Conservation (phyloP, 2,329 filamentous ascomycete genomes). For the Pseudogymnoascus sp. region DNA sequence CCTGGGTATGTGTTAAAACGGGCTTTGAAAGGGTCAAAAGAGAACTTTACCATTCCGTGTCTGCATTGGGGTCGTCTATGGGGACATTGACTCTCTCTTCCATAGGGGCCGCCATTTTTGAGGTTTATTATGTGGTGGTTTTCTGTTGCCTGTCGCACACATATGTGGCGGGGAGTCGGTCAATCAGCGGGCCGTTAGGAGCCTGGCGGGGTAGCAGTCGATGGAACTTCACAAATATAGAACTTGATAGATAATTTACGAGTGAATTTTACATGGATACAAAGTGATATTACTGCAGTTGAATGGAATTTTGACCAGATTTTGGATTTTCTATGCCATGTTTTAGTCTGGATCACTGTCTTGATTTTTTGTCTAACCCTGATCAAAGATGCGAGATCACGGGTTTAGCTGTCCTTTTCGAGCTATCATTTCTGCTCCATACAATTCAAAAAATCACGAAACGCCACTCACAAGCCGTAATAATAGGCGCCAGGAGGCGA, state of each 20-base stretch:
- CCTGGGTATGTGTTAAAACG: constrained; percentile 41
- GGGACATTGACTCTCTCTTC: constrained; percentile 68
- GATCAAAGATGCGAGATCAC: not conserved
- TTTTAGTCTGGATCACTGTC: not conserved
- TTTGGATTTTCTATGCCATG: not conserved
- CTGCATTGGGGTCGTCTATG: constrained; percentile 89
- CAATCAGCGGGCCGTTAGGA: not conserved
- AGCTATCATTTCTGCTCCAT: not conserved
- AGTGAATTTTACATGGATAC: not conserved
- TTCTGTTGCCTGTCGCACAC: constrained; percentile 3
- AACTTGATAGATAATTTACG: not conserved
- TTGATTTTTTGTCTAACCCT: not conserved
- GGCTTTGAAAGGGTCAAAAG: not conserved
- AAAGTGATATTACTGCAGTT: not conserved
- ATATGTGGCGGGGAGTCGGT: not conserved
- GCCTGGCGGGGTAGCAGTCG: not conserved
- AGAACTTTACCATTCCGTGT: constrained; percentile 78
- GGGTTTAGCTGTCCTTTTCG: not conserved
- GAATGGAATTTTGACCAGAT: not conserved
- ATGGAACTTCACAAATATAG: not conserved
- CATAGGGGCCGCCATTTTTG: constrained; percentile 45
- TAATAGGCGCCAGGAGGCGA: not conserved
- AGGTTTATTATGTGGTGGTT: not conserved
- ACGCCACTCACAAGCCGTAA: not conserved
- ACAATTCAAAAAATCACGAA: not conserved